phyloP scores from a whole-genome alignment of 306 rosid genomes.

The Cucumis melo region DNA sequence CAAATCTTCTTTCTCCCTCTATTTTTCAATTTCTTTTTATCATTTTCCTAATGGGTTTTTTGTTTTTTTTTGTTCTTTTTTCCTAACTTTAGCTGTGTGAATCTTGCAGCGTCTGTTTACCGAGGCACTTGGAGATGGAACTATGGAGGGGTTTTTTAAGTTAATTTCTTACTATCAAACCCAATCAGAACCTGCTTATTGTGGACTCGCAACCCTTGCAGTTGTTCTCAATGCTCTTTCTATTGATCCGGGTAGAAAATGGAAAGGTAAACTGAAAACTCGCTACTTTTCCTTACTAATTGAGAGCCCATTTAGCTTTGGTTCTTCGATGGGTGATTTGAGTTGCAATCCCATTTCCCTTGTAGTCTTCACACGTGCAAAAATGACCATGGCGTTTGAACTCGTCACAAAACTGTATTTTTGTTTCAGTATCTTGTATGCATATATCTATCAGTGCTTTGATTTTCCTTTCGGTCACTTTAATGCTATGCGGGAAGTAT shows the following conservation, averaged over 20 bases:
- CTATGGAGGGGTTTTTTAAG: slow-evolving; percentile 80
- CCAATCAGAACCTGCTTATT: slow-evolving; percentile 88
- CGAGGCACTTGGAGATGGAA: slow-evolving; percentile 57
- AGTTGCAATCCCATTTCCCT: neutral
- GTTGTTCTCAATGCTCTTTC: slow-evolving; percentile 85
- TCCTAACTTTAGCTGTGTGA: neutral
- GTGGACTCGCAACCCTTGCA: slow-evolving; percentile 70
- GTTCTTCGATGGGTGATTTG: neutral
- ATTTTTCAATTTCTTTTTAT: neutral
- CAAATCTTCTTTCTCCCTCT: neutral
- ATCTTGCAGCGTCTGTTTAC: slow-evolving; percentile 36
- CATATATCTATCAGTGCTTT: neutral
- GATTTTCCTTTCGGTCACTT: neutral
- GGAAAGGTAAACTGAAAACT: slow-evolving; percentile 52
- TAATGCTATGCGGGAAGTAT: neutral
- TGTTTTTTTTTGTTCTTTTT: too few relatives aligned
- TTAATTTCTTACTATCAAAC: slow-evolving; percentile 76
- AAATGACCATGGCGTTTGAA: too few relatives aligned
- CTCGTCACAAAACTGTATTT: too few relatives aligned
- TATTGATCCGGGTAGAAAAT: slow-evolving; percentile 92
- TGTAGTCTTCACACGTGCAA: neutral
- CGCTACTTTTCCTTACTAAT: neutral
- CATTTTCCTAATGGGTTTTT: neutral
- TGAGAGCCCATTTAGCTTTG: neutral
- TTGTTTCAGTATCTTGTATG: too few relatives aligned